Percentiles rank a stretch among this genome's conserved stretches.
Conservation (phyloP, 1,284 basidiomycete genomes). For the Phellinidium pouzarii region DNA sequence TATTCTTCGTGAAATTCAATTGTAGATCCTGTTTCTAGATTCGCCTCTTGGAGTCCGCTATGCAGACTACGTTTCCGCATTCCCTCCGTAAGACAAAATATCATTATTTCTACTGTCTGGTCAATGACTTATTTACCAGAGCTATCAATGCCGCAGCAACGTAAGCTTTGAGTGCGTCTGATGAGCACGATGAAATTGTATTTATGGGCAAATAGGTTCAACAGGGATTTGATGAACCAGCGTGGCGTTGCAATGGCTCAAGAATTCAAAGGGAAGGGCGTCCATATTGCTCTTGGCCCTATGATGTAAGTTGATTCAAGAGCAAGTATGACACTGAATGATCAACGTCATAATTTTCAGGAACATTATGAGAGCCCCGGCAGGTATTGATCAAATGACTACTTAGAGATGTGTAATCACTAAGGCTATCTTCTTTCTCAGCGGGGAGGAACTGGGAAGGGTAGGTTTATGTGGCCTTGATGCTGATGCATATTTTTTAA, state of each 20-base stretch:
- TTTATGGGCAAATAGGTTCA: constrained; percentile 38
- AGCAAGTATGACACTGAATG: not conserved
- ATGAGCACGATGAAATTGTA: not conserved
- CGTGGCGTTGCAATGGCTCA: constrained; percentile 41
- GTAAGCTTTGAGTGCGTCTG: constrained; percentile 24
- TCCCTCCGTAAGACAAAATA: constrained; percentile 48
- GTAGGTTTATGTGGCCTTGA: not conserved
- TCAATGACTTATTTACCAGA: constrained; percentile 22
- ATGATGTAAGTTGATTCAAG: constrained; percentile 13
- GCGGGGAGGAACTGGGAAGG: constrained; percentile 20
- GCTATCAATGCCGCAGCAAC: constrained; percentile 71
- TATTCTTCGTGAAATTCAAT: not conserved
- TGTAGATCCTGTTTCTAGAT: constrained; percentile 28
- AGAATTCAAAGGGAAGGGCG: constrained; percentile 46
- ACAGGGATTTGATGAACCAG: constrained; percentile 43
- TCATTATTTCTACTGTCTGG: not conserved
- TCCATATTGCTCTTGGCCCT: constrained; percentile 41
- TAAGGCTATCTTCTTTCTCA: not conserved
- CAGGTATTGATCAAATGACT: not conserved
- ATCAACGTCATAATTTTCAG: not conserved
- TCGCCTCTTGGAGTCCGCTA: constrained; percentile 58
- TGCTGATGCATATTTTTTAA: not conserved
- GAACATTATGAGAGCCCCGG: constrained; percentile 19
- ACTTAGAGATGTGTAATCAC: not conserved
- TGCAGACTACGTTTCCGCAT: constrained; percentile 55